Evolutionary conservation across 495 filamentous ascomycete species (phyloP).

Genomic region (Hyaloscypha hepaticicola): DNA sequence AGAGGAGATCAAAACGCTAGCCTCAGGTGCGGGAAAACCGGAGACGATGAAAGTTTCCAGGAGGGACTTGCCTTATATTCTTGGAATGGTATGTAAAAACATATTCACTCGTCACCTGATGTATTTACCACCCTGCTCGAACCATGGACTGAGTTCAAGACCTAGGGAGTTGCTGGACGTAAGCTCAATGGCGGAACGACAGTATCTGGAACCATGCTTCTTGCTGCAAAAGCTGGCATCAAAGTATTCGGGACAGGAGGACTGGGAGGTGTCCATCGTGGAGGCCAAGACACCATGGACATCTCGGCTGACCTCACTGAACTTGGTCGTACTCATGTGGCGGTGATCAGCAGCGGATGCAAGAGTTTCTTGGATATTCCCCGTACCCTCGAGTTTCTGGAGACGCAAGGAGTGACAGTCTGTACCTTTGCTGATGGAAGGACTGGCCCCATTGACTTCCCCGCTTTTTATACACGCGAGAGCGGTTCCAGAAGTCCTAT

Average conservation of each 20-base stretch:
- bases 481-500: constrained; percentile 78
- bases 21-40: constrained; percentile 59
- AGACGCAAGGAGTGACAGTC: constrained; percentile 87
- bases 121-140: background rate
- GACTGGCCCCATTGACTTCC: constrained; percentile 67
- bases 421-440: constrained; percentile 84
- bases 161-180: constrained; percentile 60
- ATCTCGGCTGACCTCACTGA: constrained; percentile 95
- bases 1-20: constrained; percentile 69
- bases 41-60: constrained; percentile 78
- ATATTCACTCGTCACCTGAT: background rate
- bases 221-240: constrained; percentile 86
- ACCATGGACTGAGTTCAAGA: background rate
- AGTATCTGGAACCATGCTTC: constrained; percentile 86
- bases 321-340: constrained; percentile 85
- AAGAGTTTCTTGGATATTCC: constrained; percentile 96
- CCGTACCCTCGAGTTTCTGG: constrained; percentile 87
- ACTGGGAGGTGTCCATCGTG: constrained; percentile 89
- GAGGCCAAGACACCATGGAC: constrained; percentile 82
- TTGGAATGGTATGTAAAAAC: constrained; percentile 63
- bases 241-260: constrained; percentile 87
- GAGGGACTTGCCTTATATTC: constrained; percentile 78
- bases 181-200: constrained; percentile 86
- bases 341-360: constrained; percentile 85
- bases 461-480: constrained; percentile 85